Conservation (phyloP, 2,329 filamentous ascomycete species). For the Xylaria sp. region DNA sequence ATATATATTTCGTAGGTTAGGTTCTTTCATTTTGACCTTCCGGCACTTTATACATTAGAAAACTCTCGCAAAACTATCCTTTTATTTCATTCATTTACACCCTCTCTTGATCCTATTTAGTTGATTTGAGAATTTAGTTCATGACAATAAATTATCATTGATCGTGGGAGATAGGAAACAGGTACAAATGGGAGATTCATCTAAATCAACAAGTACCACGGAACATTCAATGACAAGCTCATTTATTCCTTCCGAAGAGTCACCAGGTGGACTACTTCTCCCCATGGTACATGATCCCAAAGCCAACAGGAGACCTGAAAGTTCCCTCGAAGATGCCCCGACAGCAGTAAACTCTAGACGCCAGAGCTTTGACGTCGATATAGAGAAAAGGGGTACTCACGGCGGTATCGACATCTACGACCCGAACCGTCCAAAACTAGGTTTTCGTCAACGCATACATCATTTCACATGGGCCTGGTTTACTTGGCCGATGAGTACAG, state of each 20-base stretch:
- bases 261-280: background rate
- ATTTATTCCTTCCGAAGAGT: background rate
- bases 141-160: background rate
- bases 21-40: background rate
- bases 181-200: background rate
- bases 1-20: constrained; percentile 13
- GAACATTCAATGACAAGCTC: background rate
- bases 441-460: constrained; percentile 58
- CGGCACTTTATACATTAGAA: background rate
- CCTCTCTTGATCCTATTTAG: background rate
- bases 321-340: constrained; percentile 17
- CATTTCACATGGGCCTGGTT: constrained; percentile 81
- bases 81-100: constrained; percentile 13
- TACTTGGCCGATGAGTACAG: constrained; percentile 78
- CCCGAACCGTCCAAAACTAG: constrained; percentile 52
- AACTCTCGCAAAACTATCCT: background rate
- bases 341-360: constrained; percentile 29
- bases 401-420: constrained; percentile 43
- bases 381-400: constrained; percentile 13
- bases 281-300: background rate
- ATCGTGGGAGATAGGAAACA: constrained; percentile 8
- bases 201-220: background rate
- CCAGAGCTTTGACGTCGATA: constrained; percentile 18
- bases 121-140: background rate
- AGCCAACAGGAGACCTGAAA: constrained; percentile 5